Base-by-base conservation (phyloP, 2,329 filamentous ascomycete species). In the Chrysoporthe puriensis region DNA sequence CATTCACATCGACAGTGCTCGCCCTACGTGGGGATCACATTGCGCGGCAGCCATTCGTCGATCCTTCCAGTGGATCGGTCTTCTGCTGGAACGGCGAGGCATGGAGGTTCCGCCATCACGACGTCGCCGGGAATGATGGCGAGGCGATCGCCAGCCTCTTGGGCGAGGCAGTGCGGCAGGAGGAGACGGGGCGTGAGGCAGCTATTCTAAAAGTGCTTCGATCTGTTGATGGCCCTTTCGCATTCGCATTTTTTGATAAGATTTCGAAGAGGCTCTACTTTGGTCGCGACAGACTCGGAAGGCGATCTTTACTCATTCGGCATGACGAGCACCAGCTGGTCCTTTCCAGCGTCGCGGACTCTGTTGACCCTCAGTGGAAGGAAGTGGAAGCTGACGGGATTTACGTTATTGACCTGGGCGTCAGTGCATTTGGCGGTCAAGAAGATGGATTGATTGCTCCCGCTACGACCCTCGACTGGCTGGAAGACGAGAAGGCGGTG, bases 21-120 rank as follows among this genome's bases (percentile, higher is more conserved):
- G 90, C 94, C 4, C 83, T 99, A n/a, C 88, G 96, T 73, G 95
- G 95, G 36, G 85, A 88, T 62, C 82, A 87, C 70, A 76, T 96
- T 62, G 87, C 90, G 7, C 76, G 80, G 44, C 96, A 98, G 77
- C 96, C 96, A 1, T 85, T 97, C 4, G 77, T 85, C 54, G 86
- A 91, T 71, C 48, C 75, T 2, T 70, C 73, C 0, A 85, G 84
- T 0, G 83, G 84, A 4, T 93, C 90, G 0, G 82, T 92, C 0
- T 83, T 99, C 2, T 97, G 95, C 84, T 99, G 96, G 96, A 99
- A 99, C 75, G 96, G 96, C 56, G 96, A 99, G 77, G 95, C 94
- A 1, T 99, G 96, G 96, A 90, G 86, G 67, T 84, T 97, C 62
- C 79, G 79, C 9, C 84, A 84, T 44, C 73, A 84, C 11, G 73